These are phyloP conservation scores for Nowakowskiella sp. DNA, from an alignment of 192 early-diverging fungal species.

Conservation along the genomic window DNA sequence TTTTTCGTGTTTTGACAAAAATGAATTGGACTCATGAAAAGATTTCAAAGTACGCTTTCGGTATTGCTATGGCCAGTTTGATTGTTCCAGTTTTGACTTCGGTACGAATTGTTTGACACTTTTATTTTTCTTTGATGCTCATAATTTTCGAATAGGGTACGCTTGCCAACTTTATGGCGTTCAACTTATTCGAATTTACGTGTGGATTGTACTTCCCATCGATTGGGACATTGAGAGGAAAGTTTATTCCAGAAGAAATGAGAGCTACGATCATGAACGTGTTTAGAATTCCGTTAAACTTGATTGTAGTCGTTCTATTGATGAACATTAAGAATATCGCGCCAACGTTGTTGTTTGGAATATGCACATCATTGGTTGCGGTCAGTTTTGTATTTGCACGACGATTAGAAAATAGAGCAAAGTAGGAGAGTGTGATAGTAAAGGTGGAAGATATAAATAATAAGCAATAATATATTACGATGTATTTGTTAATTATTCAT, in stretches of 20 bases:
- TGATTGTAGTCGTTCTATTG: slow-evolving; percentile 36
- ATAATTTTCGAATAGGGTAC: slow-evolving; percentile 7
- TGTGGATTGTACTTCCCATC: slow-evolving; percentile 43
- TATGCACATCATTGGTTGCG: slow-evolving; percentile 14
- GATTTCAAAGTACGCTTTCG: slow-evolving; percentile 18
- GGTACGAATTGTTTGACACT: slow-evolving; percentile 11
- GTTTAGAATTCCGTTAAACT: slow-evolving; percentile 45
- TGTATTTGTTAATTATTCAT: no score
- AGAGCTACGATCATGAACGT: slow-evolving; percentile 40
- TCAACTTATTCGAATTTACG: slow-evolving; percentile 37
- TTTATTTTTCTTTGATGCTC: not conserved
- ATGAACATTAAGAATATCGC: slow-evolving; percentile 15
- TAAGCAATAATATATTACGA: no score
- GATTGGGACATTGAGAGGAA: slow-evolving; percentile 26
- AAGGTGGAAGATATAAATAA: no score
- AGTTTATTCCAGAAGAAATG: slow-evolving; percentile 34
- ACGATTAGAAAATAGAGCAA: not conserved
- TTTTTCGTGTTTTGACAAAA: slow-evolving; percentile 18
- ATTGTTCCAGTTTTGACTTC: not conserved
- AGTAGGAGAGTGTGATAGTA: no score
- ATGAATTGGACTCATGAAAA: slow-evolving; percentile 9
- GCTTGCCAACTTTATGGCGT: slow-evolving; percentile 18
- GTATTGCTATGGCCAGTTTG: slow-evolving; percentile 11
- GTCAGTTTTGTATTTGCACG: not conserved
- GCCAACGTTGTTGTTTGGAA: slow-evolving; percentile 10